Percentiles rank a stretch among this genome's conserved stretches.
Conservation (phyloP, 2,329 filamentous ascomycete species). For the Chrysoporthe puriensis region DNA sequence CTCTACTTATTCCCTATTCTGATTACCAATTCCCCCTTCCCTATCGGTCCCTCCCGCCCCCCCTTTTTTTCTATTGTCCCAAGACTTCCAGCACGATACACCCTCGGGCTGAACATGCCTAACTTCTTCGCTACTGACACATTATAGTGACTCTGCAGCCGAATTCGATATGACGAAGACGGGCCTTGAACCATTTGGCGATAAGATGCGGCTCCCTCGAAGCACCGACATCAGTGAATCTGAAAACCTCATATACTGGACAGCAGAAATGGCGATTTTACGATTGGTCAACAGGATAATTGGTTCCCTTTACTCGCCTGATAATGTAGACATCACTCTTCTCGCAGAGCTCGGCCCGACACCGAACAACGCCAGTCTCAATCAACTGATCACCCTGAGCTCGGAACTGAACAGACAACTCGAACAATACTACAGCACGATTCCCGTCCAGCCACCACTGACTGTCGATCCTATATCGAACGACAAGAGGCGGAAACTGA, state of each 20-base stretch:
- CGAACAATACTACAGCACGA: constrained; percentile 44
- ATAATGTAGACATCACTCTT: constrained; percentile 32
- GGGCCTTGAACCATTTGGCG: constrained; percentile 43
- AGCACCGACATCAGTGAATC: constrained; percentile 38
- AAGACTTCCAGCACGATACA: neutral
- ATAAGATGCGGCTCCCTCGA: constrained; percentile 41
- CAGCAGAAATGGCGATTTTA: constrained; percentile 47
- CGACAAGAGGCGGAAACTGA: constrained; percentile 69
- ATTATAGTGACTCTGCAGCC: constrained; percentile 66
- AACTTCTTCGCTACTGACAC: neutral
- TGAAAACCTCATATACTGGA: constrained; percentile 43
- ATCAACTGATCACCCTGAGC: constrained; percentile 39
- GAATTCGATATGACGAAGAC: constrained; percentile 54
- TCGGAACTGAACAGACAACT: constrained; percentile 44
- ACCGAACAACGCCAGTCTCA: constrained; percentile 34
- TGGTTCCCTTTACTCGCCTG: constrained; percentile 44
- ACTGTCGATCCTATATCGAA: constrained; percentile 59
- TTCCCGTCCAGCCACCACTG: constrained; percentile 52
- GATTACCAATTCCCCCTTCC: neutral
- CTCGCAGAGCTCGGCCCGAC: constrained; percentile 31
- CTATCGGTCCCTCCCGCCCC: neutral
- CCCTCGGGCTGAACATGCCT: neutral
- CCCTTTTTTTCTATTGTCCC: neutral
- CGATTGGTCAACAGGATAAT: constrained; percentile 48
- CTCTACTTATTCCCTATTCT: neutral